Evolutionary conservation across 176 grass and related monocot genomes (phyloP).

Genomic region (Cenchrus fungigraminus): DNA sequence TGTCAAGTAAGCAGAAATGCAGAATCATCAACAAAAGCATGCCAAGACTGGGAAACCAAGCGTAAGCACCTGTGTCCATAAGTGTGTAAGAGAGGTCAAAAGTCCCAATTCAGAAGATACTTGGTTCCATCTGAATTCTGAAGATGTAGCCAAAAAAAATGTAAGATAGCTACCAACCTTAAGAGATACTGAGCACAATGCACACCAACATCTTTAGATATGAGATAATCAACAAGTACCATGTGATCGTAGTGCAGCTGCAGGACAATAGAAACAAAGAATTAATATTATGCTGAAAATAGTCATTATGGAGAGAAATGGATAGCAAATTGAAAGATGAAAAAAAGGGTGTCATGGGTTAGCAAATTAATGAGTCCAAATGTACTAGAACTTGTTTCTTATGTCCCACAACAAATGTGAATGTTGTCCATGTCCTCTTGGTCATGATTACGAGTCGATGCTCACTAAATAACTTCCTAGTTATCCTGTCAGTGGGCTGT

Average conservation of each 20-base stretch:
- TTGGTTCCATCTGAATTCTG: not conserved
- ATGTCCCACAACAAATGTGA: conserved; percentile 15
- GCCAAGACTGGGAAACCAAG: conserved; percentile 70
- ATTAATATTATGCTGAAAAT: conserved; percentile 1
- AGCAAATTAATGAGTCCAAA: conserved; percentile 30
- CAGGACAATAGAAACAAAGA: conserved; percentile 43
- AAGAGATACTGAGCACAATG: conserved; percentile 84
- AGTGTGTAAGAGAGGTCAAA: conserved; percentile 15
- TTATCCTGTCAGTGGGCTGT: not conserved
- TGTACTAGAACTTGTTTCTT: not conserved
- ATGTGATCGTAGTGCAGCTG: conserved; percentile 97
- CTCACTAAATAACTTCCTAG: conserved; percentile 24
- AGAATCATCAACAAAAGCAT: conserved; percentile 65
- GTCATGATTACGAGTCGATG: not conserved
- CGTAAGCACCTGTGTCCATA: conserved; percentile 65
- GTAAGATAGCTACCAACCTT: conserved; percentile 54
- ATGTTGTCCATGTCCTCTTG: not conserved
- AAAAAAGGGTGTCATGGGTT: not conserved
- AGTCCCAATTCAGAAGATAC: conserved; percentile 15
- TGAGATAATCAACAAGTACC: conserved; percentile 93
- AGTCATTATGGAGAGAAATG: conserved; percentile 30
- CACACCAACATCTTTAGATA: conserved; percentile 85
- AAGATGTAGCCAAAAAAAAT: conserved; percentile 20
- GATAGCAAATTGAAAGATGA: conserved; percentile 2
- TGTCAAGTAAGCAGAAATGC: conserved; percentile 53